Evolutionary conservation across 805 yeast genomes (phyloP), one percentile per base, ranked within the genome.

Genomic region (Torulaspora delbrueckii): DNA sequence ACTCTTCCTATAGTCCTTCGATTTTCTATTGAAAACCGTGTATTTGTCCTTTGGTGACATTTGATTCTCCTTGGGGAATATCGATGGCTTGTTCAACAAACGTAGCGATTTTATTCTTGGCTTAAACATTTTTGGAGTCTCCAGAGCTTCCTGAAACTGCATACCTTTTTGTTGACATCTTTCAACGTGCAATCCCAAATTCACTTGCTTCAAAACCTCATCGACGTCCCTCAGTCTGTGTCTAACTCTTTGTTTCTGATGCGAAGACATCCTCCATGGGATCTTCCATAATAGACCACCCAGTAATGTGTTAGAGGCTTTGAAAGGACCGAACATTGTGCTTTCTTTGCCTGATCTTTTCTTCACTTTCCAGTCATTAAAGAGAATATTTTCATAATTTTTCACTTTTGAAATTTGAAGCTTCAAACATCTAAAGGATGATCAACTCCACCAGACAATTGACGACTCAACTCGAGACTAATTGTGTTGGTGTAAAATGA

Each of bases 21-120:
- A 76, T 57, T 80, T 80, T 66, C 78, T 84, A 68, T 79, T 81
- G 70, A 86, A 91, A 1, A 88, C 83, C 37, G 95, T 82, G 69
- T 93, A 93, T 67, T 91, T 91, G 69, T 93, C 95, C 52, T 68
- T 73, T 6, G 96, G 74, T 1, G 67, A 59, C 97, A 91, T 90
- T 50, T 89, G 88, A 27, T 65, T 54, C 59, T 89, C 96, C 58
- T 79, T 84, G 32, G 97, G 96, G 59, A 84, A 75, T 25, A 77
- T 62, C 3, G 65, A 54, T 13, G 69, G 64, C 37, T 68, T 69
- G 37, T 58, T 63, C 35, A 58, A 45, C 35, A 61, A 39, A 34
- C 62, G 55, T 42, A 64, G 39, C 10, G 53, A 39, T 43, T 57
- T 54, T 31, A 58, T 59, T 45, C 60, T 51, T 10, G 68, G 69